Evolutionary conservation across 768 basidiomycete species (phyloP), one percentile per base, ranked within the genome.

Genomic region (Mrakia blollopis): DNA sequence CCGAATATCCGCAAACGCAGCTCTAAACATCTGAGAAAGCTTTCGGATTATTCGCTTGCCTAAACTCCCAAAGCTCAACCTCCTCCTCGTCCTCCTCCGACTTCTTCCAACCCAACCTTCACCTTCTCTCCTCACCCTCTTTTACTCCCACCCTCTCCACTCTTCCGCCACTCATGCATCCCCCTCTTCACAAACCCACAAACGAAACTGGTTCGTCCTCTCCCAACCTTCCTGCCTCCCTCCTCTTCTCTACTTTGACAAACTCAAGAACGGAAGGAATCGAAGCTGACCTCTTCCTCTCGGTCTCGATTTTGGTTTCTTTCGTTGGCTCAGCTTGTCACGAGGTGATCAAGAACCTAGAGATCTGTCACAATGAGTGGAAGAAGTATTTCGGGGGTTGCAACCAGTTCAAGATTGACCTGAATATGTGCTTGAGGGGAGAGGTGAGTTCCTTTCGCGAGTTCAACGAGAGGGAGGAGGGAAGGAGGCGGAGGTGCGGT

Each of bases 341-440:
- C 6, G 76, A 77, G 13, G 70, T 77, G 57, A 77, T 77, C 44
- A n/a, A 54, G 52, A 44, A 71, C 6, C 76, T 77, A 14, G 76
- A 77, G 39, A 14, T 23, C n/a, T 77, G 76, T 39, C 76, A 77
- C 30, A 65, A 25, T 4, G 7, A 67, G 50, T 73, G 47, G 63
- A 77, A 65, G n/a, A 52, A 77, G 67, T 77, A 41, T 61, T 52
- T 61, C 28, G 76, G 76, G 21, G 76, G 71, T 4, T 77, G 76
- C 52, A 77, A 77, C 52, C 71, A 72, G 71, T 14, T 68, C 28
- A 77, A 77, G 62, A 8, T 68, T 32, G 50, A 77, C 28, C 41
- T 77, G n/a, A 72, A 61, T 23, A 41, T 47, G 14, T 77, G 76
- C 50, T 41, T 77, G 23, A 23, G 71, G 2, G 52, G 18, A 7